Evolutionary conservation across 331 rosid species (phyloP), one percentile per base, ranked within the genome.

Genomic region (Acacia concinna): DNA sequence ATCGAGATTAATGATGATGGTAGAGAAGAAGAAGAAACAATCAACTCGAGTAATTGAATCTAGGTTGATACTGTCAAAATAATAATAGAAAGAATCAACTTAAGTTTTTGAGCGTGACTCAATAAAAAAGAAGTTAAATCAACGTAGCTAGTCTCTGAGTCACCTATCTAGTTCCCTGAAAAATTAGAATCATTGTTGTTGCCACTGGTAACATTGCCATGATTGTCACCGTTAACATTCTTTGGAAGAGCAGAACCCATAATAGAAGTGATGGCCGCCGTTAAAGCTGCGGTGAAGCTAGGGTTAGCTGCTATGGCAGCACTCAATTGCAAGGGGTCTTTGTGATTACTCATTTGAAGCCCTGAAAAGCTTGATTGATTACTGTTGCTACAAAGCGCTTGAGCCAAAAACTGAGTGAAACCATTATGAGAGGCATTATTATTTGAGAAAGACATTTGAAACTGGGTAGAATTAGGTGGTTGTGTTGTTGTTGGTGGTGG

Each of bases 261-360:
- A 1, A 88, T 70, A 35, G 94, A 89, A 37, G 90, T 82, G 60
- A 90, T 83, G 15, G 97, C 92, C 0, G 93, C 87, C 0, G 88
- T 92, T 49, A 93, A 57, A 21, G 91, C 92, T 0, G 92, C 86
- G 27, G 93, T 81, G 84, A 88, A 87, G 72, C 81, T 91, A 1
- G 97, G 98, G 47, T 93, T 90, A 18, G 90, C 78, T 2, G 93
- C 86, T 23, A 93, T 91, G 54, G 97, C 91, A 68, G 83, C 97
- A 69, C 75, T 79, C 30, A 79, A 8, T 10, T 82, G 81, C 3
- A 84, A 64, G 28, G 72, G 46, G 46, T 83, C 86, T 6, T 63
- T 78, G 27, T n/a, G n/a, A n/a, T 57, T 76, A 12, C 82, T 65
- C 81, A 68, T 51, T 51, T 68, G 85, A 21, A 92, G 88, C 41